Evolutionary conservation across 2,329 filamentous ascomycete species (phyloP), one percentile per base, ranked within the genome.

Genomic region (Eurotiales sp.): DNA sequence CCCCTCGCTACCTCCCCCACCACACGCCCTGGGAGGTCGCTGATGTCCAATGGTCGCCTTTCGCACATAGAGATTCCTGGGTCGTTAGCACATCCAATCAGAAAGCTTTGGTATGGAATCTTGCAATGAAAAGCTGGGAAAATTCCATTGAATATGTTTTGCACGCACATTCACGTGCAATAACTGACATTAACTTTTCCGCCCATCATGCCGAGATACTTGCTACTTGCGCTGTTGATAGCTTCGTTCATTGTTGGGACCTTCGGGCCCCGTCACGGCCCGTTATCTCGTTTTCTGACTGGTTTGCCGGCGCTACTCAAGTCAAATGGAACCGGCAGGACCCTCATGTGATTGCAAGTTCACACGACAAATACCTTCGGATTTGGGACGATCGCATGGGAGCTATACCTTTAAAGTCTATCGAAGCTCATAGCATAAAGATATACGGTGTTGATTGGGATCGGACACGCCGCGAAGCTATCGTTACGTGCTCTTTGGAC

Each of bases 371-470:
- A 44, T 90, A 84, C 72, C 76, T 96, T 39, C 86, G 89, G 55
- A 89, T 96, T 46, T 96, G 91, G 91, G 91, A 96, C 68, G 85
- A 88, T 63, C 80, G 91, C 44, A 88, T 86, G 63, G 83, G 90
- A 1, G 86, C 87, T 3, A 79, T 83, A 53, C 90, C 91, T 4
- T 72, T 96, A 39, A 85, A 84, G 54, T 92, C 89, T 14, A 95
- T 96, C 56, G 84, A 85, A 63, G 92, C 91, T 0, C 91, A 96
- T 62, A 83, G 82, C 27, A 96, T 90, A 32, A 96, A 96, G 70
- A 96, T 96, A 54, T 96, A 96, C 65, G 92, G 92, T 23, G 77
- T 96, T 29, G 92, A 96, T 69, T 96, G 92, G 92, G 95, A 95
- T 64, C 82, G 92, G 46, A 86, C 86, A 11, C 78, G 84, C 43